These are phyloP conservation scores for Dendrothele bispora DNA, from an alignment of 768 basidiomycete genomes.

Conservation along the genomic window DNA sequence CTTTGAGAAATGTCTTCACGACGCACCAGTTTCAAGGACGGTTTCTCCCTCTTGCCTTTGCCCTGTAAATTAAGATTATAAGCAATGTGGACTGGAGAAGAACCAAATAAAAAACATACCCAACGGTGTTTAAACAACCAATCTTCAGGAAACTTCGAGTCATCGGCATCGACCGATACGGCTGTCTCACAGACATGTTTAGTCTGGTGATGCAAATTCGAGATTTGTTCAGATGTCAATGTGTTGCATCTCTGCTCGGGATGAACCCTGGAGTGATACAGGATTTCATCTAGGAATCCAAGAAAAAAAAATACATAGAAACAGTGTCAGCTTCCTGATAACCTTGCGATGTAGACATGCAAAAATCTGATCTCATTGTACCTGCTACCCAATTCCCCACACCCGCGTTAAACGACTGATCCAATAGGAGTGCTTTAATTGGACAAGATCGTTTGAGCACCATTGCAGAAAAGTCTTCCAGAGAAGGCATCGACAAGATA, in stretches of 20 bases:
- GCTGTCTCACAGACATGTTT: constrained; percentile 57
- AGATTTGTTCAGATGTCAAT: constrained; percentile 48
- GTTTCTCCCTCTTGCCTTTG: constrained; percentile 56
- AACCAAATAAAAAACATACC: constrained; percentile 39
- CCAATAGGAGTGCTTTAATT: constrained; percentile 72
- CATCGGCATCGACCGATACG: constrained; percentile 70
- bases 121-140: constrained; percentile 74
- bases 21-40: constrained; percentile 47
- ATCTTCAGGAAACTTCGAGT: constrained; percentile 60
- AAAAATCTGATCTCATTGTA: constrained; percentile 23
- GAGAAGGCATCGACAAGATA: constrained; percentile 61
- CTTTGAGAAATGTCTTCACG: no score
- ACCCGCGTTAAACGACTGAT: constrained; percentile 80
- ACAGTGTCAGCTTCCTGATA: constrained; percentile 8
- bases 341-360: no score
- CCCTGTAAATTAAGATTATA: constrained; percentile 33
- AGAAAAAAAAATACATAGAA: background rate
- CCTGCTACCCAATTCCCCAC: constrained; percentile 86
- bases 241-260: constrained; percentile 67
- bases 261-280: constrained; percentile 74
- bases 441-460: constrained; percentile 61
- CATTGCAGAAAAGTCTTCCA: constrained; percentile 47
- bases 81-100: background rate
- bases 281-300: constrained; percentile 55
- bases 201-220: constrained; percentile 51